Base-by-base conservation (phyloP, 2,329 filamentous ascomycete species). In the Beauveria sp. region DNA sequence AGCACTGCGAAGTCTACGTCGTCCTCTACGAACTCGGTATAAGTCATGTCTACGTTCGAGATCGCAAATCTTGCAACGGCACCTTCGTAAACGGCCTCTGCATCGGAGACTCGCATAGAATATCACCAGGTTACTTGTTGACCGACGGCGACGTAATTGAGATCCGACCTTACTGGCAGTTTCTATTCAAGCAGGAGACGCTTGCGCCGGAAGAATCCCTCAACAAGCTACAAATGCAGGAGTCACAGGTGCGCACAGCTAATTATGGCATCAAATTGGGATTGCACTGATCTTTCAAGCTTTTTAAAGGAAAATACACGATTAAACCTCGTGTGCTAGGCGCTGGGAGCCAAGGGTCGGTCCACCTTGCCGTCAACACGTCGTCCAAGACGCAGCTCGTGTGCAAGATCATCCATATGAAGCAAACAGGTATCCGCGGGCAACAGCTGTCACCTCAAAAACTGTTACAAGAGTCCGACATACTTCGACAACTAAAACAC, bases 371-470 rank as follows among this genome's bases (percentile, higher is more conserved):
- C 8, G 69, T 79, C 3, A 78, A 89, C 18, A 70, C 74, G 26
- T 70, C 70, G 7, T 82, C 80, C 0, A 76, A 78, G 43, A 79
- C 78, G 60, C 88, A 91, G 67, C 65, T 90, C 22, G 87, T 86
- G 12, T 91, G 88, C 75, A 91, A 91, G 67, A 72, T 90, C 9
- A 75, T 89, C 57, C 75, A 82, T 58, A 67, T 88, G 2, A 74
- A 75, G 38, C 65, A 65, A 6, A 56, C 73, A 5, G 64, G 66
- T 58, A 68, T 58, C 50, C 68, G 64, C 60, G 68, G 66, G n/a
- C 62, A 61, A 34, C 66, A 64, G n/a, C 67, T 67, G 47, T 66
- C 72, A 3, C 65, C 74, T 9, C 70, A 71, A 8, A 75, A 75
- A 8, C 74, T 78, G 55, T 67, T 78, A 34, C 76, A 79, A 62